Conservation (phyloP, 2,329 filamentous ascomycete species). For the Ascochyta viciae-villosae region DNA sequence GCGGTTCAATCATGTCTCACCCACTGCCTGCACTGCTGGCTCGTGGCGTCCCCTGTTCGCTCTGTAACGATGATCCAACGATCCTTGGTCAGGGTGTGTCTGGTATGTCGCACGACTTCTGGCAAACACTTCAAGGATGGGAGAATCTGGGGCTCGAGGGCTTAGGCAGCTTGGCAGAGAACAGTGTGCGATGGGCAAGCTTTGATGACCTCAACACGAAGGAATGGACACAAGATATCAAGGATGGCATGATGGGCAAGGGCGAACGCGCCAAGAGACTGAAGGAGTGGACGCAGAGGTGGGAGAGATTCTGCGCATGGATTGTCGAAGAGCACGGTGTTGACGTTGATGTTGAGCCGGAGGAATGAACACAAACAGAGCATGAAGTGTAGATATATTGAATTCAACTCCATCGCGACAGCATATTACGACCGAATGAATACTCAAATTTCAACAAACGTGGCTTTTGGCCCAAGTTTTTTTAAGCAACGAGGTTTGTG, state of each 20-base stretch:
- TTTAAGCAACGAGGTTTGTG: no score
- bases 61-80: constrained; percentile 91
- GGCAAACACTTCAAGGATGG: constrained; percentile 90
- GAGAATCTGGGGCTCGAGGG: constrained; percentile 89
- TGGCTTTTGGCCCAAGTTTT: not conserved
- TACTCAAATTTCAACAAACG: not conserved
- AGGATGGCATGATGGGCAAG: constrained; percentile 73
- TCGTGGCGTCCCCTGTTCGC: constrained; percentile 79
- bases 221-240: constrained; percentile 76
- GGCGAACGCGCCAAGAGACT: constrained; percentile 75
- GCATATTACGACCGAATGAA: not conserved
- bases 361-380: constrained; percentile 36
- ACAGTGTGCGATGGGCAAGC: constrained; percentile 87
- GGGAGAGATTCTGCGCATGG: constrained; percentile 92
- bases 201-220: constrained; percentile 79
- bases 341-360: constrained; percentile 57
- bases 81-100: constrained; percentile 83
- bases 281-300: constrained; percentile 79
- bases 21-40: constrained; percentile 84
- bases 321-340: constrained; percentile 76
- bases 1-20: constrained; percentile 77
- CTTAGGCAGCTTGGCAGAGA: constrained; percentile 86
- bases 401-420: constrained; percentile 15
- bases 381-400: not conserved
- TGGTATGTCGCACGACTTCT: constrained; percentile 91